A percentile compares a stretch with the other conserved stretches of the same genome.
phyloP scores from a whole-genome alignment of 2,329 filamentous ascomycete genomes.

The Tolypocladium amazonense region DNA sequence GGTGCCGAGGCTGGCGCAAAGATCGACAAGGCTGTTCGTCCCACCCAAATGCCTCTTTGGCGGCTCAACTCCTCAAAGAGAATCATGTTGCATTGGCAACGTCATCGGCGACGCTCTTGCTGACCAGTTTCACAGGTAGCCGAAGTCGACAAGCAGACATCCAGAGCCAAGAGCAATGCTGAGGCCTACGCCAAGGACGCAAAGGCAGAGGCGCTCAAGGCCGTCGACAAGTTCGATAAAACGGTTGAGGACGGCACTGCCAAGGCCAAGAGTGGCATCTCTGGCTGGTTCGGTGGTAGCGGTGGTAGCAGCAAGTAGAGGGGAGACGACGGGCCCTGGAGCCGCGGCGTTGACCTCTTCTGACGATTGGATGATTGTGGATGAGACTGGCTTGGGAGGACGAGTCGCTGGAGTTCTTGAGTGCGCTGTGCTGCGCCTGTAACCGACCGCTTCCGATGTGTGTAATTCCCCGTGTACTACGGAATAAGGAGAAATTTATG shows the following conservation, averaged over 20 bases:
- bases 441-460: not conserved
- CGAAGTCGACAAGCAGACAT: constrained; percentile 52
- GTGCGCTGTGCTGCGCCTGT: not conserved
- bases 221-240: constrained; percentile 74
- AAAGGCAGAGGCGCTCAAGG: constrained; percentile 54
- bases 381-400: not conserved
- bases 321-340: not conserved
- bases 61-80: not conserved
- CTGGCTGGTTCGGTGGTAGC: constrained; percentile 80
- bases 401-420: not conserved
- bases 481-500: not conserved
- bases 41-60: not conserved
- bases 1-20: constrained; percentile 46
- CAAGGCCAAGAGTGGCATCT: constrained; percentile 76
- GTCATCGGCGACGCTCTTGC: not conserved
- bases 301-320: constrained; percentile 45
- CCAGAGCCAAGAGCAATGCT: constrained; percentile 49
- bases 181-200: constrained; percentile 51
- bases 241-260: constrained; percentile 68
- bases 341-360: not conserved
- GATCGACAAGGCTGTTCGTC: constrained; percentile 58
- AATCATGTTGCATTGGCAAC: not conserved
- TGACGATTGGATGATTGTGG: not conserved
- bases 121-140: constrained; percentile 19
- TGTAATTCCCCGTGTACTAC: not conserved